phyloP scores from a whole-genome alignment of 768 basidiomycete species.

The Rhodotorula kratochvilovae region DNA sequence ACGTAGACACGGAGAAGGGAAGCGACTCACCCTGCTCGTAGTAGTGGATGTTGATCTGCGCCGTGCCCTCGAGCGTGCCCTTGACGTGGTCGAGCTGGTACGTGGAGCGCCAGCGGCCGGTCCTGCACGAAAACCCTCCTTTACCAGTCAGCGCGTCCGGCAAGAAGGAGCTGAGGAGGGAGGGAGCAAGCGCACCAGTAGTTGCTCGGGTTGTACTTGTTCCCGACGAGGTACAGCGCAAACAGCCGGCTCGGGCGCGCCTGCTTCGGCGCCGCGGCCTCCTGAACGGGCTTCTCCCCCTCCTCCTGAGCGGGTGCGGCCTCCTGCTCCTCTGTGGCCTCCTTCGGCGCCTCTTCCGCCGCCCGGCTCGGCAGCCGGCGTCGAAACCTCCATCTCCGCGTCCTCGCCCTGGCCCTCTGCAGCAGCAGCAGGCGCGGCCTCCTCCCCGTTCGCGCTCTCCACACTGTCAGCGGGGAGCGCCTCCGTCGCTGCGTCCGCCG shows the following conservation, averaged over 20 bases:
- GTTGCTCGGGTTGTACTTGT: slow-evolving; percentile 89
- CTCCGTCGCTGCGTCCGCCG: slow-evolving; percentile 17
- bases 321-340: slow-evolving; percentile 14
- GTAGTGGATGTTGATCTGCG: slow-evolving; percentile 85
- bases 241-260: slow-evolving; percentile 49
- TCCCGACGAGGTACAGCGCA: slow-evolving; percentile 79
- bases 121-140: slow-evolving; percentile 54
- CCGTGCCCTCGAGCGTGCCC: slow-evolving; percentile 56
- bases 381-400: slow-evolving; percentile 13
- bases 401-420: slow-evolving; percentile 30
- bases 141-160: neutral
- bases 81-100: slow-evolving; percentile 68
- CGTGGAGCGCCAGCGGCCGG: slow-evolving; percentile 88
- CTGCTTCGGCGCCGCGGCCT: slow-evolving; percentile 31
- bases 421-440: slow-evolving; percentile 23
- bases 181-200: slow-evolving; percentile 62
- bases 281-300: slow-evolving; percentile 10
- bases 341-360: too few relatives aligned
- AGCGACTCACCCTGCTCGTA: slow-evolving; percentile 73
- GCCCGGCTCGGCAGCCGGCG: neutral
- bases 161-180: too few relatives aligned
- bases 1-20: too few relatives aligned
- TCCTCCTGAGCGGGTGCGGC: slow-evolving; percentile 3
- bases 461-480: slow-evolving; percentile 30
- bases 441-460: slow-evolving; percentile 15